A percentile compares a stretch with the other conserved stretches of the same genome.
These are phyloP conservation scores for Melastoma malabathricum DNA, from an alignment of 345 rosid species.

Conservation along the genomic window DNA sequence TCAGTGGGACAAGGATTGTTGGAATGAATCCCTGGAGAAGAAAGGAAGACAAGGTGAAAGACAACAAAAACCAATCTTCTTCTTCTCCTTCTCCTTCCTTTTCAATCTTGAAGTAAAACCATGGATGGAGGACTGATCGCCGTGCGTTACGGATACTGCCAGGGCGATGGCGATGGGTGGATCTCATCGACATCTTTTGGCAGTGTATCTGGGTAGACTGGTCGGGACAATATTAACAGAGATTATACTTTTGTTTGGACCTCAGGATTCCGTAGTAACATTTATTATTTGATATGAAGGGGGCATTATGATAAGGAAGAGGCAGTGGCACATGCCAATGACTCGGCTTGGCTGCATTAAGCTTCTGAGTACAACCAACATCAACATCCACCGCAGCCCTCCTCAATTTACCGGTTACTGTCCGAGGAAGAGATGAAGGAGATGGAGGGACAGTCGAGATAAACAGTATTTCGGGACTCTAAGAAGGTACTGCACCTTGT, in stretches of 20 bases:
- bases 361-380: slow-evolving; percentile 87
- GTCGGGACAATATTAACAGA: no score
- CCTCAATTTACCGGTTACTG: slow-evolving; percentile 78
- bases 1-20: slow-evolving; percentile 54
- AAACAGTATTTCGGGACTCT: slow-evolving; percentile 81
- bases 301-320: slow-evolving; percentile 91
- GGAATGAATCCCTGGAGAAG: slow-evolving; percentile 52
- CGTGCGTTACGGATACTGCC: neutral
- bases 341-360: slow-evolving; percentile 93
- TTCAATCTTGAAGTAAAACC: neutral
- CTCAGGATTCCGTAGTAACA: neutral
- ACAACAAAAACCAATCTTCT: neutral
- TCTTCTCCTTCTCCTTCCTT: neutral
- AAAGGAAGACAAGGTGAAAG: slow-evolving; percentile 49
- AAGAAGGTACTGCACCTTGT: slow-evolving; percentile 36
- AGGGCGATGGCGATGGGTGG: slow-evolving; percentile 11
- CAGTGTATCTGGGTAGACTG: slow-evolving; percentile 57
- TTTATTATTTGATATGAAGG: neutral
- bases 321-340: slow-evolving; percentile 92
- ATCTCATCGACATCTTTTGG: slow-evolving; percentile 6
- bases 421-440: slow-evolving; percentile 56
- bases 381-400: no score
- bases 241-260: neutral
- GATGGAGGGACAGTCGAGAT: slow-evolving; percentile 70
- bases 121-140: neutral